Conservation (phyloP, 306 rosid genomes). For the Boehmeria nivea region DNA sequence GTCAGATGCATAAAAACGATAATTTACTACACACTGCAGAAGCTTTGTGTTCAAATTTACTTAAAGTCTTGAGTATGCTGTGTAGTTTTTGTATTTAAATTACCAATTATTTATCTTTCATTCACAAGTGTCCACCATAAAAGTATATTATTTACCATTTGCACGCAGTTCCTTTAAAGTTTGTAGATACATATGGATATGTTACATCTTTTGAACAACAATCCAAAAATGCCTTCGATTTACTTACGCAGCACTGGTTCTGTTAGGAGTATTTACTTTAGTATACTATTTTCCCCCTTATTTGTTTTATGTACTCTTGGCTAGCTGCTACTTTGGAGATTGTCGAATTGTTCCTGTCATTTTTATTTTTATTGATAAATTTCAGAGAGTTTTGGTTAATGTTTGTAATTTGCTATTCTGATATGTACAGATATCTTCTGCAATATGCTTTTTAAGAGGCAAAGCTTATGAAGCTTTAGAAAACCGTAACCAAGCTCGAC, state of each 20-base stretch:
- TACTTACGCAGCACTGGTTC: too few species aligned
- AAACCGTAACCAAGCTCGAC: conserved; percentile 85
- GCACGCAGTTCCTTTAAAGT: too few species aligned
- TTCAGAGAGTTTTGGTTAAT: conserved; percentile 4
- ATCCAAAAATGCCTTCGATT: too few species aligned
- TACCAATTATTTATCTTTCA: background rate
- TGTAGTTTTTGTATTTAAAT: background rate
- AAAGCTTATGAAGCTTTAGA: conserved; percentile 91
- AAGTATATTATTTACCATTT: too few species aligned
- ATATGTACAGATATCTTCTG: conserved; percentile 73
- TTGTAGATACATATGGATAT: too few species aligned
- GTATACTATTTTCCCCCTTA: background rate
- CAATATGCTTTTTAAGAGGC: conserved; percentile 87
- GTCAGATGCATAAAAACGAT: background rate
- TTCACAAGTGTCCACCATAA: background rate
- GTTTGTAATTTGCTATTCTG: conserved; percentile 3
- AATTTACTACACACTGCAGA: background rate
- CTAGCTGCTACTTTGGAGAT: too few species aligned
- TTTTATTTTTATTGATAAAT: background rate
- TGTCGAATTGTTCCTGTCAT: background rate
- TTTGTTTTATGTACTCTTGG: background rate
- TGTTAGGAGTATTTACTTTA: too few species aligned
- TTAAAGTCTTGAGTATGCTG: background rate
- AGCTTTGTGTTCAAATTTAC: background rate
- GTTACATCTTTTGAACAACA: too few species aligned